Conservation (phyloP, 192 early-diverging fungal species). For the Podila epicladia region DNA sequence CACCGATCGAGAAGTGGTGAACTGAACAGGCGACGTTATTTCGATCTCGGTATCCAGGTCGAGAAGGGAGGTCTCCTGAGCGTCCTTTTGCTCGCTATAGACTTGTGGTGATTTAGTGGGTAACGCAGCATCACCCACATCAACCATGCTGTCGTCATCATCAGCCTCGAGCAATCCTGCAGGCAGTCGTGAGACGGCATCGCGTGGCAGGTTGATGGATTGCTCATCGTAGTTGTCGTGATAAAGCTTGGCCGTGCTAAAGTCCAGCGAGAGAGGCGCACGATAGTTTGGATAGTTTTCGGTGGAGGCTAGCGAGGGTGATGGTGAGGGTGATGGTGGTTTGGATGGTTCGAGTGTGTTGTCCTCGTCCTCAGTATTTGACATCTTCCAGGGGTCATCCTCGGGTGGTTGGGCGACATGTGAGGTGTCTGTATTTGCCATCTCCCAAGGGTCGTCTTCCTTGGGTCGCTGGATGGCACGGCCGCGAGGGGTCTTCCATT, state of each 20-base stretch:
- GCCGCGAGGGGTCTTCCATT: neutral
- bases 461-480: neutral
- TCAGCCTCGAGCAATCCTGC: neutral
- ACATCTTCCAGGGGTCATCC: neutral
- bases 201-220: neutral
- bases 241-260: conserved; percentile 8
- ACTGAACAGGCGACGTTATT: too few relatives aligned
- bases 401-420: neutral
- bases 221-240: neutral
- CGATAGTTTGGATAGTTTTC: neutral
- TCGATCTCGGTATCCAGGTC: too few relatives aligned
- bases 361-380: neutral
- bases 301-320: too few relatives aligned
- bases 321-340: too few relatives aligned
- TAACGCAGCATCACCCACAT: neutral
- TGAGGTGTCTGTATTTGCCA: neutral
- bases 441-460: conserved; percentile 1
- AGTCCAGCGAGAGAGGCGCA: neutral
- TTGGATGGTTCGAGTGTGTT: too few relatives aligned
- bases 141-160: neutral
- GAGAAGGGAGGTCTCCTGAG: too few relatives aligned
- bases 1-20: too few relatives aligned
- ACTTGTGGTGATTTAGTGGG: neutral
- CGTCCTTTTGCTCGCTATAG: too few relatives aligned
- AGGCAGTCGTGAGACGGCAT: neutral